A percentile compares a stretch with the other conserved stretches of the same genome.
These are phyloP conservation scores for Lasiosphaeria hispida DNA, from an alignment of 495 filamentous ascomycete genomes.

Conservation along the genomic window DNA sequence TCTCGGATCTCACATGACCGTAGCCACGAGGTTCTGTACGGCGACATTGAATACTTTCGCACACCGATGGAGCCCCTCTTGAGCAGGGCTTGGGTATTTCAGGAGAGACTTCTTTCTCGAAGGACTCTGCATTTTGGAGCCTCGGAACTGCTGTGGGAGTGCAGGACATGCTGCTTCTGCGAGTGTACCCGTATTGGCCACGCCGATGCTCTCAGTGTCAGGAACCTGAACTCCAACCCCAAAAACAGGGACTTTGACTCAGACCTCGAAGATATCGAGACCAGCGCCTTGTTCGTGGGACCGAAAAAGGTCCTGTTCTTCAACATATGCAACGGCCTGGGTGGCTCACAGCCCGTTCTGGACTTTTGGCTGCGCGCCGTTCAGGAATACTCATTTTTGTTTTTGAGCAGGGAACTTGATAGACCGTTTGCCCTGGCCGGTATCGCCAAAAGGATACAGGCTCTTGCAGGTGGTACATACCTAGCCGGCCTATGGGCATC, in stretches of 20 bases:
- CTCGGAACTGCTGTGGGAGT: constrained; percentile 35
- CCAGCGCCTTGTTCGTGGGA: neutral
- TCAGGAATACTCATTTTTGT: constrained; percentile 22
- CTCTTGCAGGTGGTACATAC: neutral
- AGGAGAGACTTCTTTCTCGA: constrained; percentile 33
- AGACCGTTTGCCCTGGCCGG: constrained; percentile 18
- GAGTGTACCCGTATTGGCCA: constrained; percentile 24
- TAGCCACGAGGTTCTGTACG: constrained; percentile 18
- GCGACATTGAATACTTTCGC: constrained; percentile 16
- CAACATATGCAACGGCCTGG: constrained; percentile 1
- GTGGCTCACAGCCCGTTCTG: neutral
- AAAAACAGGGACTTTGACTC: neutral
- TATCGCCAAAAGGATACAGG: constrained; percentile 12
- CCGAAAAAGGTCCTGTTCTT: constrained; percentile 20
- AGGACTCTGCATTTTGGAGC: constrained; percentile 28
- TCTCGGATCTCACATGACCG: constrained; percentile 15
- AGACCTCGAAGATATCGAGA: neutral
- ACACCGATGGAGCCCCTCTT: constrained; percentile 21
- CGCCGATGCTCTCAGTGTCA: constrained; percentile 13
- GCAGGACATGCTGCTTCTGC: constrained; percentile 24
- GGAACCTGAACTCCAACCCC: constrained; percentile 5
- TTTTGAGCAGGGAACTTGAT: constrained; percentile 14
- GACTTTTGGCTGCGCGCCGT: constrained; percentile 24
- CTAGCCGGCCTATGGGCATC: constrained; percentile 16
- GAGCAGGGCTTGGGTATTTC: constrained; percentile 33